Evolutionary conservation across 345 rosid genomes (phyloP).

Genomic region (Populus euphratica): DNA sequence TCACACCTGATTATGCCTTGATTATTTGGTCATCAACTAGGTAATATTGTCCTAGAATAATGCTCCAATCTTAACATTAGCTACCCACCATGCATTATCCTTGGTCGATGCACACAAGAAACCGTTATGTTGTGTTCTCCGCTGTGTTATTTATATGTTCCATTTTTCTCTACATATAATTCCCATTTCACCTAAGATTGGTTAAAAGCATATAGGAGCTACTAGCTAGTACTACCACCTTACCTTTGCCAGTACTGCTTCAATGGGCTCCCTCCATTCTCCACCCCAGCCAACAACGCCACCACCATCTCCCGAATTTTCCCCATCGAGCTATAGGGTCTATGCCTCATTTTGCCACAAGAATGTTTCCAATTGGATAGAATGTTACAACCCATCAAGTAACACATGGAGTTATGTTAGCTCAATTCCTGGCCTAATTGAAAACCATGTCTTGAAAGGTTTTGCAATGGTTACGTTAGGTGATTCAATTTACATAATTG

Average conservation of each 20-base stretch:
- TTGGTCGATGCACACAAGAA: conserved; percentile 23
- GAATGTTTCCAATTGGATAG: conserved; percentile 37
- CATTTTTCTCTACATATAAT: neutral
- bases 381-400: conserved; percentile 33
- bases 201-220: neutral
- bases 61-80: conserved; percentile 3
- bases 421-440: conserved; percentile 23
- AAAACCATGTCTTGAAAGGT: conserved; percentile 42
- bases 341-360: conserved; percentile 35
- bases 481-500: conserved; percentile 40
- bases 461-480: conserved; percentile 42
- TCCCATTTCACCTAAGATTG: conserved; percentile 14
- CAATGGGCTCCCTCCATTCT: conserved; percentile 36
- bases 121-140: conserved; percentile 17
- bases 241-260: neutral
- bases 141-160: neutral
- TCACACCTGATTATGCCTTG: neutral
- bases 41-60: neutral
- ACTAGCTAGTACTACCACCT: neutral
- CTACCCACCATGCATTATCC: conserved; percentile 2
- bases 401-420: conserved; percentile 42
- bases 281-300: neutral
- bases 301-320: neutral
- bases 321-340: conserved; percentile 12
- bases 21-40: neutral